Evolutionary conservation across 129 eudicot genomes (phyloP).

Genomic region (Kitagawia praeruptora): DNA sequence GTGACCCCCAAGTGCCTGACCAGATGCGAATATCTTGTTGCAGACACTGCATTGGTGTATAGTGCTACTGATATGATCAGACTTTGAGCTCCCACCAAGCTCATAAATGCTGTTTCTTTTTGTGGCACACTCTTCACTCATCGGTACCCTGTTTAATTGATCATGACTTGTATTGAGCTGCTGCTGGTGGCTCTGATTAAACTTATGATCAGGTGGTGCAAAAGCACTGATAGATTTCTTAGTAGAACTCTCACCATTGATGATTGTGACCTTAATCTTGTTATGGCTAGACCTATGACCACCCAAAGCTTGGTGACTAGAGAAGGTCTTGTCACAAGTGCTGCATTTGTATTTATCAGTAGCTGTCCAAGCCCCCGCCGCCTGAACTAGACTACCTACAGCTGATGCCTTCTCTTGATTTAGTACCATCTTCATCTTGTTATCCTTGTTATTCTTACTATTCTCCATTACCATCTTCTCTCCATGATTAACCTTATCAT

Average conservation of each 20-base stretch:
- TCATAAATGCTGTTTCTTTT: not conserved
- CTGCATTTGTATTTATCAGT: slow-evolving; percentile 40
- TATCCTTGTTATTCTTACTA: slow-evolving; percentile 21
- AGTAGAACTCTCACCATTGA: not conserved
- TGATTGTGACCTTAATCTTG: slow-evolving; percentile 24
- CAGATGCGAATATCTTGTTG: slow-evolving; percentile 31
- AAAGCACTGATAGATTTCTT: not conserved
- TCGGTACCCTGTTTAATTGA: not conserved
- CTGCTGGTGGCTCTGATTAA: not conserved
- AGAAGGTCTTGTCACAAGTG: slow-evolving; percentile 44
- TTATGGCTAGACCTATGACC: slow-evolving; percentile 61
- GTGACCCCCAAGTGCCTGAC: slow-evolving; percentile 46
- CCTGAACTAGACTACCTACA: not conserved
- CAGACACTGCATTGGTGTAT: slow-evolving; percentile 34
- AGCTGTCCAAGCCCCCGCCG: not conserved
- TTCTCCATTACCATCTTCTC: not conserved
- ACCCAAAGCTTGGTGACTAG: slow-evolving; percentile 54
- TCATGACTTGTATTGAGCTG: not conserved
- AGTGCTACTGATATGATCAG: not conserved
- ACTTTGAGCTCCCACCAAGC: not conserved
- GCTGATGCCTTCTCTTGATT: slow-evolving; percentile 4
- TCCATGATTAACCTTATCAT: not conserved
- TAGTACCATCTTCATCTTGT: slow-evolving; percentile 42
- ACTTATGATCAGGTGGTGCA: not conserved
- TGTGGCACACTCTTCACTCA: not conserved